Percentiles rank a stretch among this genome's conserved stretches.
Conservation (phyloP, 2,329 filamentous ascomycete species). For the Trichoderma asperellum region DNA sequence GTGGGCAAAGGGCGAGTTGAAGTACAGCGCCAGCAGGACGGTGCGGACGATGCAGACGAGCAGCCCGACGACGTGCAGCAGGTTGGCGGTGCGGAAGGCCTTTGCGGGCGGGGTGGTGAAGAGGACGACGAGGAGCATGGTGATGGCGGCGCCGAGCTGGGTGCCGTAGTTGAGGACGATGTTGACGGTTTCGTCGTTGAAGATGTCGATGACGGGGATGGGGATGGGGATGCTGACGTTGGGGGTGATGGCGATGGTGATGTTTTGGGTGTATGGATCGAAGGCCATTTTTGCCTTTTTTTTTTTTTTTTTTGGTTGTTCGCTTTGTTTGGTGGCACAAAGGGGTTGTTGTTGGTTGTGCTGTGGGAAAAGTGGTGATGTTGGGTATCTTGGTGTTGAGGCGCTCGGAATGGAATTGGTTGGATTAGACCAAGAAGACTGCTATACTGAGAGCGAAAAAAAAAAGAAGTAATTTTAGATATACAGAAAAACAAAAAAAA, state of each 20-base stretch:
- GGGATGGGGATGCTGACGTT: constrained; percentile 38
- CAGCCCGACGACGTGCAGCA: constrained; percentile 67
- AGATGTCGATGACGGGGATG: constrained; percentile 40
- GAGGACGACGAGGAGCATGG: constrained; percentile 68
- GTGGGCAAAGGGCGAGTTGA: constrained; percentile 62
- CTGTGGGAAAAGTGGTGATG: neutral
- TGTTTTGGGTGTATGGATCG: constrained; percentile 43
- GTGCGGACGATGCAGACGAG: constrained; percentile 63
- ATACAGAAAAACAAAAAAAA: neutral
- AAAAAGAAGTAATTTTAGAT: neutral
- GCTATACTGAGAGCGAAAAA: neutral
- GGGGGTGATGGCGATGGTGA: constrained; percentile 43
- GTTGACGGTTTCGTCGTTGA: constrained; percentile 41
- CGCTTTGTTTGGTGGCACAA: neutral
- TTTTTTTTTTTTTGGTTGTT: too few relatives aligned
- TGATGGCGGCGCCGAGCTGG: constrained; percentile 69
- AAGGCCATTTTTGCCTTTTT: constrained; percentile 36
- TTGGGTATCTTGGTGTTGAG: constrained; percentile 17
- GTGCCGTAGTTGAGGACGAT: constrained; percentile 66
- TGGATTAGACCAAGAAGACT: neutral
- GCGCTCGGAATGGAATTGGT: neutral
- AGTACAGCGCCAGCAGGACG: constrained; percentile 61
- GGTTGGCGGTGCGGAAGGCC: constrained; percentile 64
- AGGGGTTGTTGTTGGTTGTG: neutral
- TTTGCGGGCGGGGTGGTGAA: constrained; percentile 69